Conservation (phyloP, 768 basidiomycete species). For the Boletus huronensis region DNA sequence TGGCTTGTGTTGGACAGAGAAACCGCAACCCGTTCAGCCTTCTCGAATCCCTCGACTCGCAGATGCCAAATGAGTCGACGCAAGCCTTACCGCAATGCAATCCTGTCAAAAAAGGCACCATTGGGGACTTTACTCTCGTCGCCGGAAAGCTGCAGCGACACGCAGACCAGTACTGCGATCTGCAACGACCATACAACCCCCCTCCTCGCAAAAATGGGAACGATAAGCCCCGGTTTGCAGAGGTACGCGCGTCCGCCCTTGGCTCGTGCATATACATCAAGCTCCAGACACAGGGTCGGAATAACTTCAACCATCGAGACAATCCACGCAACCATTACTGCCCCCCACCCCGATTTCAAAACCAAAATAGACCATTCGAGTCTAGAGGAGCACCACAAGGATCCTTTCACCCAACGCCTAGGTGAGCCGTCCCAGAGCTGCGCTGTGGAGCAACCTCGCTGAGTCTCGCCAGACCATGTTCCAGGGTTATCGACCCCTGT, state of each 20-base stretch:
- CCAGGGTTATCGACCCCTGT: not conserved
- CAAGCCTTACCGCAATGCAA: not conserved
- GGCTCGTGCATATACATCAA: not conserved
- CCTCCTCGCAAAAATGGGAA: not conserved
- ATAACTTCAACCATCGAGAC: not conserved
- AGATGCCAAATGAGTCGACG: not conserved
- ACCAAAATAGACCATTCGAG: not conserved
- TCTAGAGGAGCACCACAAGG: not conserved
- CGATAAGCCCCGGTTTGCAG: not conserved
- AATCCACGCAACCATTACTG: not conserved
- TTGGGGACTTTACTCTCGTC: not conserved
- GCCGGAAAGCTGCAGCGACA: not conserved
- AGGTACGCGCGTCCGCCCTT: conserved; percentile 2
- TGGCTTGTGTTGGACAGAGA: not conserved
- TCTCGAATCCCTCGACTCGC: not conserved
- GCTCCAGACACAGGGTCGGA: conserved; percentile 1
- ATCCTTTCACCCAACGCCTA: not conserved
- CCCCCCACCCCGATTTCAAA: conserved; percentile 7
- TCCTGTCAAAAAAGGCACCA: not conserved
- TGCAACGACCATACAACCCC: not conserved
- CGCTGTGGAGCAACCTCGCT: not conserved
- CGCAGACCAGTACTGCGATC: not conserved
- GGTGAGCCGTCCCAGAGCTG: not conserved
- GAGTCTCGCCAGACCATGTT: conserved; percentile 8
- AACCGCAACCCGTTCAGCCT: conserved; percentile 5